phyloP scores from a whole-genome alignment of 805 yeast genomes.

The Sugiyamaella mastotermitis region DNA sequence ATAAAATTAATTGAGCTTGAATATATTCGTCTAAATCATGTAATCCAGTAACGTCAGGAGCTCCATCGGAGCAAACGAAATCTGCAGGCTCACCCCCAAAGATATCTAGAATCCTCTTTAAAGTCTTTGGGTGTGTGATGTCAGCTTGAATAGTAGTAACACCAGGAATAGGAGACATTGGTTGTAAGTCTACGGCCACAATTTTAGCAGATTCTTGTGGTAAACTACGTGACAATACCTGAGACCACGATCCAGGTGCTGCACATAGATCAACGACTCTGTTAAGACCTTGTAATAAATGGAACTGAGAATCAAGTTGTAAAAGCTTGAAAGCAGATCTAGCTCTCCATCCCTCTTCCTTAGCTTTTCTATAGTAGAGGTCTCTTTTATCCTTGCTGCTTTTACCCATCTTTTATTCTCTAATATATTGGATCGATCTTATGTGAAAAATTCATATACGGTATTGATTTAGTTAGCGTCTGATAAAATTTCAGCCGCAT shows the following conservation, averaged over 20 bases:
- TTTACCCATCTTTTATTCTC: too few species aligned
- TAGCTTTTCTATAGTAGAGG: slow-evolving; percentile 78
- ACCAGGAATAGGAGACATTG: slow-evolving; percentile 93
- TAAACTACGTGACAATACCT: slow-evolving; percentile 69
- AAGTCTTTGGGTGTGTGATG: slow-evolving; percentile 91
- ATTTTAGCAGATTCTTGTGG: slow-evolving; percentile 49
- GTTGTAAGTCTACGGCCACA: slow-evolving; percentile 93
- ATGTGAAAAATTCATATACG: too few species aligned
- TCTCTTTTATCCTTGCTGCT: slow-evolving; percentile 93
- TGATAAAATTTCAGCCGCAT: too few species aligned
- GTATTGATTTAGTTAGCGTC: too few species aligned
- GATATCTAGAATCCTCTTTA: slow-evolving; percentile 63
- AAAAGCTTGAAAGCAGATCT: slow-evolving; percentile 91
- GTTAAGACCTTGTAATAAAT: slow-evolving; percentile 60
- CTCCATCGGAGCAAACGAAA: slow-evolving; percentile 95
- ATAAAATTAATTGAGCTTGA: slow-evolving; percentile 87
- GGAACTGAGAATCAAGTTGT: slow-evolving; percentile 87
- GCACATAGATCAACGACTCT: slow-evolving; percentile 97
- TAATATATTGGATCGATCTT: too few species aligned
- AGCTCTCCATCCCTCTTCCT: slow-evolving; percentile 97
- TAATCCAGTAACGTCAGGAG: slow-evolving; percentile 96
- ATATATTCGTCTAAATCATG: slow-evolving; percentile 96
- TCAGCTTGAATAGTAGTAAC: slow-evolving; percentile 93
- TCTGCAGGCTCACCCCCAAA: slow-evolving; percentile 94
- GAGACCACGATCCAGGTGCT: slow-evolving; percentile 99